Evolutionary conservation across 2,329 filamentous ascomycete species (phyloP), one percentile per base, ranked within the genome.

Genomic region (Talaromyces sp.): DNA sequence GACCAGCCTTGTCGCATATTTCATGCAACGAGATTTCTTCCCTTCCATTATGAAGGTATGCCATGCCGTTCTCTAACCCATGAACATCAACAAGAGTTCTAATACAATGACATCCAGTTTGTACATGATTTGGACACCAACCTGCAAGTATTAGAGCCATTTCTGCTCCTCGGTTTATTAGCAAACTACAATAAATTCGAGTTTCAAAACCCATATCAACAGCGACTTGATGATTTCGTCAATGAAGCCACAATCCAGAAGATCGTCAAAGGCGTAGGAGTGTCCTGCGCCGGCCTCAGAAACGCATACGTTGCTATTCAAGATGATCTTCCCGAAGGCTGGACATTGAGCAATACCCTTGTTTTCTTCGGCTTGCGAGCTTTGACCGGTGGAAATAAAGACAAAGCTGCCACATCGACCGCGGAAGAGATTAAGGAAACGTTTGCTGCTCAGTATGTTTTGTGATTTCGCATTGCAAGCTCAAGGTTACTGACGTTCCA

Each of bases 181-280:
- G 89, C 90, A 63, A 99, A 97, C 75, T 97, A 97, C 81, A 97
- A 99, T 81, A 99, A 97, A 73, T 99, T 99, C 69, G 94, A 99
- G 73, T 93, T 95, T 58, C 92, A 96, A 70, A 99, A 99, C 66
- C 93, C 93, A 0, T 99, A 99, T 67, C 88, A 94, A 66, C 78
- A 95, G 62, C 89, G 93, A 28, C 81, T 99, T 15, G 91, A 93
- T 66, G 92, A 97, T 72, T 97, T 97, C 73, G 91, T 97, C 67
- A 96, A 99, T 69, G 92, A 97, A 69, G 78, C 81, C 0, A 88
- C 89, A 2, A 97, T 97, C 66, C 83, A 87, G 60, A 90, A 89
- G 67, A 89, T 96, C 62, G 85, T 96, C 45, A 79, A 80, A 52
- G 88, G 88, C 58, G 83, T 96, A 21, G 91, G 91, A 2, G 77